phyloP scores from a whole-genome alignment of 768 basidiomycete genomes.

The Termitomyces sp. region DNA sequence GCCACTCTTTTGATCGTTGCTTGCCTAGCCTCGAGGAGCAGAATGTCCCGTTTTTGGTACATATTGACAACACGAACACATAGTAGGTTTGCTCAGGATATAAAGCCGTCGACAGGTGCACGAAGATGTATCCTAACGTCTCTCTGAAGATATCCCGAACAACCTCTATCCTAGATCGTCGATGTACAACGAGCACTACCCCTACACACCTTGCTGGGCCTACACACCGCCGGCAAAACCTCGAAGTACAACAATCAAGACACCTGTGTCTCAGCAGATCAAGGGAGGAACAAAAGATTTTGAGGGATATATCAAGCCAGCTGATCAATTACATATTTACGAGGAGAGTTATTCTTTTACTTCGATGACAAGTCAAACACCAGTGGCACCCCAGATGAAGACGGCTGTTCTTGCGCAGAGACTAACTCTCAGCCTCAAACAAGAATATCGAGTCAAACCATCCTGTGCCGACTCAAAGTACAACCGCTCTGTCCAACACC shows the following conservation, averaged over 20 bases:
- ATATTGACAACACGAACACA: background rate
- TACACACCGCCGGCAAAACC: background rate
- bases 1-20: background rate
- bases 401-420: background rate
- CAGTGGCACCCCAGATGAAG: background rate
- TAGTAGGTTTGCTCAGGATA: background rate
- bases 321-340: background rate
- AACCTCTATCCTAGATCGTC: background rate
- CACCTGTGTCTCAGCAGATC: background rate
- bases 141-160: background rate
- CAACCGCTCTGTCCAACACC: background rate
- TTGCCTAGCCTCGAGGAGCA: background rate
- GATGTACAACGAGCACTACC: conserved; percentile 1
- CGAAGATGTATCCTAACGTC: background rate
- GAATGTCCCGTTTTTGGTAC: background rate
- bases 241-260: background rate
- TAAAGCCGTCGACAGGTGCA: background rate
- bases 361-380: background rate
- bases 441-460: background rate
- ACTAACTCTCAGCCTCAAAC: background rate
- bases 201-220: background rate
- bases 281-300: background rate
- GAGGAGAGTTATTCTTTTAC: background rate
- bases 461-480: background rate
- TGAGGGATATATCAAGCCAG: background rate